Conservation (phyloP, 768 basidiomycete species). For the Russula sp. region DNA sequence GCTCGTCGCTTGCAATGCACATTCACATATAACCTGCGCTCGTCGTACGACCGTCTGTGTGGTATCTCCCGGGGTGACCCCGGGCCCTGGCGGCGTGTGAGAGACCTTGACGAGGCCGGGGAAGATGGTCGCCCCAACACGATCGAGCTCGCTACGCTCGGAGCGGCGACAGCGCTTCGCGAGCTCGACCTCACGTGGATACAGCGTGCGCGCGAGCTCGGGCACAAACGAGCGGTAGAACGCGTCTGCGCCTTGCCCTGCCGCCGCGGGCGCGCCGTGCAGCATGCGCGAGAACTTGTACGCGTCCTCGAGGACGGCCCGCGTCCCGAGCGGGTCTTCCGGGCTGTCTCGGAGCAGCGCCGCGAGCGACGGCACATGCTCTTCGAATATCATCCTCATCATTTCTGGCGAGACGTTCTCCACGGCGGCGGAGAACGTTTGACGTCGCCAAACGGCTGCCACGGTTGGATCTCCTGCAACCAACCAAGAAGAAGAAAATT, state of each 20-base stretch:
- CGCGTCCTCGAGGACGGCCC: slow-evolving; percentile 61
- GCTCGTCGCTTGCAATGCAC: slow-evolving; percentile 43
- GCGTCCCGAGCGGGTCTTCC: slow-evolving; percentile 33
- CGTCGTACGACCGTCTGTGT: slow-evolving; percentile 70
- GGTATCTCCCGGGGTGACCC: slow-evolving; percentile 37
- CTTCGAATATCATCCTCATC: slow-evolving; percentile 55
- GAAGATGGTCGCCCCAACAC: slow-evolving; percentile 80
- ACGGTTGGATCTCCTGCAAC: slow-evolving; percentile 72
- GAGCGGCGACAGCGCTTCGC: slow-evolving; percentile 74
- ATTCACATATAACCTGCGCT: slow-evolving; percentile 85
- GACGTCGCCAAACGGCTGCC: slow-evolving; percentile 84
- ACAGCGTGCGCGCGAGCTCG: slow-evolving; percentile 67
- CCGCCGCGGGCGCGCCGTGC: slow-evolving; percentile 54
- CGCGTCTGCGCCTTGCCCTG: slow-evolving; percentile 48
- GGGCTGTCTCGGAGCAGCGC: slow-evolving; percentile 34
- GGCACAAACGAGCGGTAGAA: slow-evolving; percentile 87
- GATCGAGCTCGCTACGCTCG: slow-evolving; percentile 64
- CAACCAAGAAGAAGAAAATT: background rate
- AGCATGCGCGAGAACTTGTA: slow-evolving; percentile 82
- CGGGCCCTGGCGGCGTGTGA: slow-evolving; percentile 31
- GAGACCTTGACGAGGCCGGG: slow-evolving; percentile 83
- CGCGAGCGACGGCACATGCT: slow-evolving; percentile 63
- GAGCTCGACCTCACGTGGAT: slow-evolving; percentile 74
- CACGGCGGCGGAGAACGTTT: slow-evolving; percentile 84
- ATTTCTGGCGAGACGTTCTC: slow-evolving; percentile 69